Base-by-base conservation (phyloP, 371 early-diverging fungal genomes). In the Actinomortierella ambigua region DNA sequence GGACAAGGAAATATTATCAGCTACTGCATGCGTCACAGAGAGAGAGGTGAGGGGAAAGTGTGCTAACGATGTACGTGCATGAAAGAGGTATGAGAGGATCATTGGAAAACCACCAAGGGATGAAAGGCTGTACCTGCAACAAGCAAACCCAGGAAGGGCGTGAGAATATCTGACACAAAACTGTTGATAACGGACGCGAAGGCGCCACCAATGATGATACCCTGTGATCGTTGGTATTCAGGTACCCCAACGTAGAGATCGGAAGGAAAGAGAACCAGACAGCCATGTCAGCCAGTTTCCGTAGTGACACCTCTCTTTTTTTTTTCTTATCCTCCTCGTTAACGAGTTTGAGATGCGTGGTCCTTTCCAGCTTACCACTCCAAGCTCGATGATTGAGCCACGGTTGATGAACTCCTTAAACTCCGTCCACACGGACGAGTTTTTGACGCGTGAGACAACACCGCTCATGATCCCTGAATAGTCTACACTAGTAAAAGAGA, bases 141-240 rank as follows among this genome's bases (percentile, higher is more conserved):
- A 40, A 78, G n/a, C 18, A 78, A 65, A 75, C 78, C 78, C 42
- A 78, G 57, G 7, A 76, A 76, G 52, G 78, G 78, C 13, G 68
- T 63, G 58, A 75, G 50, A 61, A 78, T 78, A 34, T 78, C 78
- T 46, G 62, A 69, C 24, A 77, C 78, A 26, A 77, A 76, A 34
- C 70, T 69, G 28, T 51, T 43, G 52, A 75, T 55, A 28, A 75
- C 65, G 17, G 47, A 58, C n/a, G 78, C 69, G 71, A 77, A 77
- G n/a, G 76, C 78, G 17, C 70, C 63, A 1, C 78, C 78, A 59
- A 77, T 61, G 43, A 77, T 69, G 26, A 77, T 59, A 77, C 77
- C 77, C 75, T 61, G 44, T 43, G 22, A 41, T 48, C 50, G 29
- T 34, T 22, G 20, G n/a, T n/a, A n/a, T n/a, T n/a, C 18, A 11